These are phyloP conservation scores for Cinnamomum chago DNA, from an alignment of 164 flowering plant genomes.

Conservation along the genomic window DNA sequence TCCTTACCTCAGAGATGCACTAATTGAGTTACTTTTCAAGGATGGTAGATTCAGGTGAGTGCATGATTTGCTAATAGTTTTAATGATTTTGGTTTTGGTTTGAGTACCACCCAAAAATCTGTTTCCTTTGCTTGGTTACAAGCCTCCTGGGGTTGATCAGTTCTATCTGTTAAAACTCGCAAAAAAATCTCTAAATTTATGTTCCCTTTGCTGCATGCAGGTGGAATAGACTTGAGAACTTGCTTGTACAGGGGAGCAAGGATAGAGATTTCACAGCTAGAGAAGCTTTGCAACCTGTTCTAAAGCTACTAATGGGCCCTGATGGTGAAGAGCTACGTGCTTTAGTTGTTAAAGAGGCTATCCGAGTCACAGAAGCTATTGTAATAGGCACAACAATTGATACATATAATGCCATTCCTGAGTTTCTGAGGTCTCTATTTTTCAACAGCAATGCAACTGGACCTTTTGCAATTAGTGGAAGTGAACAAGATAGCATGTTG, in stretches of 20 bases:
- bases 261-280: slow-evolving; percentile 89
- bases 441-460: slow-evolving; percentile 40
- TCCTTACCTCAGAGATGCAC: slow-evolving; percentile 98
- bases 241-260: slow-evolving; percentile 80
- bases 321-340: slow-evolving; percentile 70
- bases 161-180: no score
- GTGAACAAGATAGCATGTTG: slow-evolving; percentile 60
- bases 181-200: not conserved
- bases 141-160: no score
- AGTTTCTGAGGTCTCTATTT: slow-evolving; percentile 37
- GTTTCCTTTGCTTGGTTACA: not conserved
- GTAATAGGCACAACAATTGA: slow-evolving; percentile 56
- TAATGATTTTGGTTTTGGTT: no score
- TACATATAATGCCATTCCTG: slow-evolving; percentile 57
- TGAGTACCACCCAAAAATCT: no score
- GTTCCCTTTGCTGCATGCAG: slow-evolving; percentile 29
- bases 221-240: slow-evolving; percentile 97
- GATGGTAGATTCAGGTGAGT: slow-evolving; percentile 91
- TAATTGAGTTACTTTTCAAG: slow-evolving; percentile 91
- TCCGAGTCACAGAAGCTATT: slow-evolving; percentile 81
- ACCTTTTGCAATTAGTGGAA: slow-evolving; percentile 38
- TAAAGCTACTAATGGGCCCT: slow-evolving; percentile 76
- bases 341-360: slow-evolving; percentile 77
- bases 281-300: slow-evolving; percentile 93
- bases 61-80: not conserved